Percentiles rank a stretch among this genome's conserved stretches.
These are phyloP conservation scores for Xylaria sp. DNA, from an alignment of 2,329 filamentous ascomycete species.

Conservation along the genomic window DNA sequence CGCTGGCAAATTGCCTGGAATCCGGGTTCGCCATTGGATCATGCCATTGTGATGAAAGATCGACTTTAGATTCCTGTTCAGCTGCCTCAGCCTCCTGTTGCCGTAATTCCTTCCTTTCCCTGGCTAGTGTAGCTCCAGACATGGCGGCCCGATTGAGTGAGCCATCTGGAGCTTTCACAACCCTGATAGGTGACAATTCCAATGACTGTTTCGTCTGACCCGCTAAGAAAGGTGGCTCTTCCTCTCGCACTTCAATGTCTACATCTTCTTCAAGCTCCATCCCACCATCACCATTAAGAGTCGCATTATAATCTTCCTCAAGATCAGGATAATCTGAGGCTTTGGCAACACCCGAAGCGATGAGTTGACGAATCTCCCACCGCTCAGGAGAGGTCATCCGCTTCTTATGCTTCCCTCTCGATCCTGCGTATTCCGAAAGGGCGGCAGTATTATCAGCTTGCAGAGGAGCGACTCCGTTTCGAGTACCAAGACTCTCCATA, in stretches of 20 bases:
- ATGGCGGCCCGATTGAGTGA: constrained; percentile 97
- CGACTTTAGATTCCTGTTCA: constrained; percentile 81
- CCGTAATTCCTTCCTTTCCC: constrained; percentile 87
- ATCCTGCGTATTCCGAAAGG: constrained; percentile 68
- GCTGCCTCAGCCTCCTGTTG: constrained; percentile 86
- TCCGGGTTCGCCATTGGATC: constrained; percentile 93
- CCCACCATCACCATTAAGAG: constrained; percentile 83
- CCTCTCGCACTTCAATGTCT: constrained; percentile 95
- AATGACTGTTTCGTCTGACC: constrained; percentile 97
- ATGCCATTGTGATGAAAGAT: constrained; percentile 91
- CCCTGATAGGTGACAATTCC: constrained; percentile 92
- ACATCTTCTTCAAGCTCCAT: constrained; percentile 96
- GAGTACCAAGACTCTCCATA: constrained; percentile 77
- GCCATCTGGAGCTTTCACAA: constrained; percentile 98
- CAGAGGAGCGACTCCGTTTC: constrained; percentile 60
- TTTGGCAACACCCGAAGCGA: constrained; percentile 92
- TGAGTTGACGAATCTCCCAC: constrained; percentile 97
- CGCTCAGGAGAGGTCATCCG: constrained; percentile 95
- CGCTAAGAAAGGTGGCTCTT: constrained; percentile 94
- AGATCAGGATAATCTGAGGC: constrained; percentile 94
- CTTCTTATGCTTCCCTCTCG: constrained; percentile 76
- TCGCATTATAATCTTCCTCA: constrained; percentile 92
- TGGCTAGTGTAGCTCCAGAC: constrained; percentile 87
- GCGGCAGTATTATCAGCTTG: constrained; percentile 64
- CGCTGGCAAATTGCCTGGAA: constrained; percentile 87